Percentiles rank a stretch among this genome's conserved stretches.
These are phyloP conservation scores for Pseudevernia furfuracea DNA, from an alignment of 495 filamentous ascomycete species.

Conservation along the genomic window DNA sequence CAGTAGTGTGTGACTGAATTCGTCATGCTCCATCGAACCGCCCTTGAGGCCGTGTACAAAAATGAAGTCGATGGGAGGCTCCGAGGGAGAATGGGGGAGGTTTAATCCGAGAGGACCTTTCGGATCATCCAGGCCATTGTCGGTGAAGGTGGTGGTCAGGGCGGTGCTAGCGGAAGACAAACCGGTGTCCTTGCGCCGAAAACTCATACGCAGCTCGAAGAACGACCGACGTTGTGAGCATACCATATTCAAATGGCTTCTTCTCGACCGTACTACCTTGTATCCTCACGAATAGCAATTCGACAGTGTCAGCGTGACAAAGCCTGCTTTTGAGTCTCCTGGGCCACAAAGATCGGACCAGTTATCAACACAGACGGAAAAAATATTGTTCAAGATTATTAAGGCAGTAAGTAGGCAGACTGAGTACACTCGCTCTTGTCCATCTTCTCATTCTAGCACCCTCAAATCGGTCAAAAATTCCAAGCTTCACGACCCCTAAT, in stretches of 20 bases:
- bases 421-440: neutral
- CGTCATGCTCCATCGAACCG: slow-evolving; percentile 31
- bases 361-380: too few relatives aligned
- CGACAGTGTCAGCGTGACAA: too few relatives aligned
- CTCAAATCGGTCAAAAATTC: neutral
- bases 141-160: neutral
- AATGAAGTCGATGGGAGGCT: slow-evolving; percentile 29
- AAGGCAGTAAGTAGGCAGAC: neutral
- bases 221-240: too few relatives aligned
- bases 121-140: neutral
- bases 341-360: too few relatives aligned
- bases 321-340: too few relatives aligned
- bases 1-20: slow-evolving; percentile 28
- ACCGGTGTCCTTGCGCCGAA: neutral
- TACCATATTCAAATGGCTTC: too few relatives aligned
- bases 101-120: slow-evolving; percentile 19
- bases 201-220: too few relatives aligned
- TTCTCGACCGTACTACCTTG: too few relatives aligned
- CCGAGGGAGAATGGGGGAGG: slow-evolving; percentile 13
- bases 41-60: slow-evolving; percentile 37
- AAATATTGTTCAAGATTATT: neutral
- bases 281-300: too few relatives aligned
- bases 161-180: neutral
- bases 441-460: neutral
- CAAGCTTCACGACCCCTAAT: neutral